A percentile compares a stretch with the other conserved stretches of the same genome.
Evolutionary conservation across 805 yeast genomes (phyloP).

Genomic region (Metahyphopichia silvanorum): DNA sequence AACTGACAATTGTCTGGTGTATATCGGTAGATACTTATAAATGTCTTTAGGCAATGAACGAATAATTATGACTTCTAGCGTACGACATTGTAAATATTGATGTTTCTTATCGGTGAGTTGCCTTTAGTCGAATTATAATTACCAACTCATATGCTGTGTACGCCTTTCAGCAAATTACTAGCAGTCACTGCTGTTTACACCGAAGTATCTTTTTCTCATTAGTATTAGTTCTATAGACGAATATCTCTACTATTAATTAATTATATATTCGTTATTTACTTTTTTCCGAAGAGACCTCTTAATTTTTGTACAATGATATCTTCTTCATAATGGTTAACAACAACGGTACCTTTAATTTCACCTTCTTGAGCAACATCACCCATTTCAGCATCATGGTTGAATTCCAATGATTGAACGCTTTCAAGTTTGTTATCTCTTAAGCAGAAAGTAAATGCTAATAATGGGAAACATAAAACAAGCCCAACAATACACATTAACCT

Average conservation of each 20-base stretch:
- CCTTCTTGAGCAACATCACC: slow-evolving; percentile 12
- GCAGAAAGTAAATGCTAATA: slow-evolving; percentile 37
- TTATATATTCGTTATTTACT: too few relatives aligned
- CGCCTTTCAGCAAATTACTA: too few relatives aligned
- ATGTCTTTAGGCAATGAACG: too few relatives aligned
- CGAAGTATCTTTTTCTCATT: too few relatives aligned
- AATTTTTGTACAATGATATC: slow-evolving; percentile 13
- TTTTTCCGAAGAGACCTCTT: slow-evolving; percentile 10
- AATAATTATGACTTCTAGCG: too few relatives aligned
- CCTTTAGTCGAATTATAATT: slow-evolving; percentile 4
- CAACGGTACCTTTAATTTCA: slow-evolving; percentile 7
- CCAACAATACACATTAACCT: slow-evolving; percentile 52
- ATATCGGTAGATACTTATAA: too few relatives aligned
- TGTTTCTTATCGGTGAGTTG: slow-evolving; percentile 3
- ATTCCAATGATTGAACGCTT: slow-evolving; percentile 9
- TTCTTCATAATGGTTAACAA: slow-evolving; percentile 23
- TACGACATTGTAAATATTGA: too few relatives aligned
- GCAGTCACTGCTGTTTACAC: not conserved
- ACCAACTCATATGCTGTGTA: too few relatives aligned
- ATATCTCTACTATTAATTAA: too few relatives aligned
- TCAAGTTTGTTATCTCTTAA: slow-evolving; percentile 47
- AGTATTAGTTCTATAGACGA: too few relatives aligned
- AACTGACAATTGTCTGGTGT: too few relatives aligned
- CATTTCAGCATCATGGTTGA: slow-evolving; percentile 8
- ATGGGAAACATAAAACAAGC: slow-evolving; percentile 6